These are phyloP conservation scores for Leavenworthia alabamica DNA, from an alignment of 345 rosid genomes.

Conservation along the genomic window DNA sequence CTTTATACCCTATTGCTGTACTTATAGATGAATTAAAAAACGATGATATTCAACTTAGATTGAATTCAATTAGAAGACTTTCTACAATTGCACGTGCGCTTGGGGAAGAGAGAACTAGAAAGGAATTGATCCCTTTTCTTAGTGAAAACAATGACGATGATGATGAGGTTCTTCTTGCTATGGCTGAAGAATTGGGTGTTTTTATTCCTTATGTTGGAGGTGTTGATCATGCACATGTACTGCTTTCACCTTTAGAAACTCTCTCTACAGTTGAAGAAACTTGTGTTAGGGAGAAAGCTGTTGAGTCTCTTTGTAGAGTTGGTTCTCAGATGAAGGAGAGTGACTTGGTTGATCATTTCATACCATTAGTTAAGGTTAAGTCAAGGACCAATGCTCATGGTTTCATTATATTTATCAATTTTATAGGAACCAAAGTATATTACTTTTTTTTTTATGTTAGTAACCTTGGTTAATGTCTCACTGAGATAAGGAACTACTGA, in stretches of 20 bases:
- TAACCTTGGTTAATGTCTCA: neutral
- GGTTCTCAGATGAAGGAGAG: conserved; percentile 84
- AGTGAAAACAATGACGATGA: conserved; percentile 84
- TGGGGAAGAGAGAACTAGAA: conserved; percentile 77
- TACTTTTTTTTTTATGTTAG: neutral
- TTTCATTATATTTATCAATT: neutral
- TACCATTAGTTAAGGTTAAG: conserved; percentile 69
- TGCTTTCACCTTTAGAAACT: conserved; percentile 70
- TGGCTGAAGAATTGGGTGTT: conserved; percentile 81
- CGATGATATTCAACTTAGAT: conserved; percentile 78
- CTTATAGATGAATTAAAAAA: conserved; percentile 78
- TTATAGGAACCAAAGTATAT: neutral
- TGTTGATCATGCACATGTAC: conserved; percentile 62
- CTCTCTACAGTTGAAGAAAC: conserved; percentile 75
- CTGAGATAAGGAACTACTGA: neutral
- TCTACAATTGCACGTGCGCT: conserved; percentile 89
- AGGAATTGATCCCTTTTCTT: conserved; percentile 71
- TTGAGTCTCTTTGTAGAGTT: conserved; percentile 67
- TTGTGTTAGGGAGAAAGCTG: conserved; percentile 80
- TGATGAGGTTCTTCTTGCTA: conserved; percentile 76
- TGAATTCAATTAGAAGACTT: conserved; percentile 73
- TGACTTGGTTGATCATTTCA: conserved; percentile 66
- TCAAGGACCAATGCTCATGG: neutral
- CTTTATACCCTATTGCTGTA: conserved; percentile 71
- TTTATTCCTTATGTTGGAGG: conserved; percentile 88